Evolutionary conservation across 768 basidiomycete species (phyloP).

Genomic region (Neoboletus subvelutipes): DNA sequence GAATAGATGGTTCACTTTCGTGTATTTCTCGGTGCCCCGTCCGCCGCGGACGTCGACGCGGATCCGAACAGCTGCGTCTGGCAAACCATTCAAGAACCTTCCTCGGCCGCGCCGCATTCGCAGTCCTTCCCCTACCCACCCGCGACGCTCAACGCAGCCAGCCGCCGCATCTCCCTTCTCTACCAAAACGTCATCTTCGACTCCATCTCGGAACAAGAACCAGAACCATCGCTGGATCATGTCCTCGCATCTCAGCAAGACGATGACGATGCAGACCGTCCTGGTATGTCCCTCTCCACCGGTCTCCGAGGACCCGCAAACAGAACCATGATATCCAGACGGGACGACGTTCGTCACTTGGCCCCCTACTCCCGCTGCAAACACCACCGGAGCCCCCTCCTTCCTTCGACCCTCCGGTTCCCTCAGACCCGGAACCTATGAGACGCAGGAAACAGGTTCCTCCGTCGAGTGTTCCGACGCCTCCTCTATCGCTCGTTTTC

Average conservation of each 20-base stretch:
- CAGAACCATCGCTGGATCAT: constrained; percentile 18
- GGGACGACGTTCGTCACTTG: constrained; percentile 56
- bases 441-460: constrained; percentile 44
- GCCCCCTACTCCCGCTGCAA: constrained; percentile 45
- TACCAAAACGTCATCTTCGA: constrained; percentile 75
- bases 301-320: constrained; percentile 5
- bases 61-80: constrained; percentile 43
- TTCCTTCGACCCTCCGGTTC: constrained; percentile 32
- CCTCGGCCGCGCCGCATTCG: not conserved
- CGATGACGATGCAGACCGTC: constrained; percentile 14
- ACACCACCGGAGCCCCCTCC: constrained; percentile 22
- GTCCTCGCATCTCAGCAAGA: constrained; percentile 16
- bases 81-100: constrained; percentile 40
- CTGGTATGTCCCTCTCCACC: constrained; percentile 15
- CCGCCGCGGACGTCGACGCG: constrained; percentile 33
- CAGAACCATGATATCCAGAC: constrained; percentile 29
- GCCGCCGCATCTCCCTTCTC: constrained; percentile 63
- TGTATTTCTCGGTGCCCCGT: constrained; percentile 54
- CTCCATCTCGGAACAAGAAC: constrained; percentile 36
- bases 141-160: constrained; percentile 64
- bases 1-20: constrained; percentile 37
- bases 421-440: constrained; percentile 30
- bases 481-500: constrained; percentile 73
- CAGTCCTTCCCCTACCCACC: constrained; percentile 38
- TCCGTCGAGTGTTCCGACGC: constrained; percentile 61